phyloP scores from a whole-genome alignment of 441 rosid species.

The Hura crepitans region DNA sequence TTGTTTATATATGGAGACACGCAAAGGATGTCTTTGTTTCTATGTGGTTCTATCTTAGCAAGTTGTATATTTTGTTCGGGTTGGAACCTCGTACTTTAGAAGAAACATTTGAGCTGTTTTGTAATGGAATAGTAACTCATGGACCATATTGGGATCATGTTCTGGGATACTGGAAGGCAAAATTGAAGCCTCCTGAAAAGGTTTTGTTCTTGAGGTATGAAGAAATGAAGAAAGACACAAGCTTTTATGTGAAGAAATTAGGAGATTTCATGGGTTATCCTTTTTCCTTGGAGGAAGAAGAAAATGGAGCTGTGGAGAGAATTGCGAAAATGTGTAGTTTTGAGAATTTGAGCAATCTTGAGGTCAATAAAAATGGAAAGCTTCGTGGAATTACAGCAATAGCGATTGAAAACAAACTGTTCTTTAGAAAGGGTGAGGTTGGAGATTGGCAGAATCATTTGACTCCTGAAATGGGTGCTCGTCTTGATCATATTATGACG shows the following conservation, averaged over 20 bases:
- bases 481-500: not conserved
- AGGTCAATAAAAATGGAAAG: not conserved
- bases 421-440: not conserved
- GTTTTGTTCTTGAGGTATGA: not conserved
- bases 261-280: not conserved
- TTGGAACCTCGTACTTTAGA: not conserved
- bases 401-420: not conserved
- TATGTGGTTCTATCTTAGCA: not conserved
- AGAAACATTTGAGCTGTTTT: not conserved
- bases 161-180: not conserved
- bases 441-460: slow-evolving; percentile 22
- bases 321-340: not conserved
- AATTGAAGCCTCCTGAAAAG: not conserved
- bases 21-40: slow-evolving; percentile 24
- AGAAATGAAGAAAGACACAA: not conserved
- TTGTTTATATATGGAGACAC: slow-evolving; percentile 25
- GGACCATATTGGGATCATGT: not conserved
- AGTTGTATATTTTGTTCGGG: not conserved
- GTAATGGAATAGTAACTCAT: not conserved
- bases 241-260: not conserved
- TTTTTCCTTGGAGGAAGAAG: not conserved
- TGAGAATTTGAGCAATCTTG: not conserved
- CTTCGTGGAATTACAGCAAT: not conserved
- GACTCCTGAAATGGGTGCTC: slow-evolving; percentile 10
- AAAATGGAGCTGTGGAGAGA: not conserved